A percentile compares a stretch with the other conserved stretches of the same genome.
These are phyloP conservation scores for Aspergillus unguis DNA, from an alignment of 2,329 filamentous ascomycete genomes.

Conservation along the genomic window DNA sequence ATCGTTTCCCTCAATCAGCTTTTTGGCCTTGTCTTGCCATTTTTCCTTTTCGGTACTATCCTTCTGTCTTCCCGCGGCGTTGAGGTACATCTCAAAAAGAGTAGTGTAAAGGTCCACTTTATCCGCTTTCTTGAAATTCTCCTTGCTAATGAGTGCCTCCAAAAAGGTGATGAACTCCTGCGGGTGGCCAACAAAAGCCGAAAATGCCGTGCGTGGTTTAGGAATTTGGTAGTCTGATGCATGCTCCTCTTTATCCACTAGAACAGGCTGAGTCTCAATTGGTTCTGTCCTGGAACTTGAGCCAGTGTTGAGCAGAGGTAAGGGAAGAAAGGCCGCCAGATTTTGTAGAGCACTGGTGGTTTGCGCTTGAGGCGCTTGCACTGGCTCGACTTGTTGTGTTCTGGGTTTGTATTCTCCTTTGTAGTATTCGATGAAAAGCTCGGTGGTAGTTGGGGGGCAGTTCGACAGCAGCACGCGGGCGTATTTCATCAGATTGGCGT, in stretches of 20 bases:
- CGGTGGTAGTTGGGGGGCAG: slow-evolving; percentile 75
- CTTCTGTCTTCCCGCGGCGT: slow-evolving; percentile 75
- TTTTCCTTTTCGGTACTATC: slow-evolving; percentile 63
- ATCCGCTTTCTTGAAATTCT: slow-evolving; percentile 68
- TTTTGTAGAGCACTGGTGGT: slow-evolving; percentile 78
- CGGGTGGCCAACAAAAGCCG: slow-evolving; percentile 91
- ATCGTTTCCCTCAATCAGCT: slow-evolving; percentile 75
- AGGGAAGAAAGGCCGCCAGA: slow-evolving; percentile 73
- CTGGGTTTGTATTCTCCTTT: slow-evolving; percentile 73
- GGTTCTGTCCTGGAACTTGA: slow-evolving; percentile 40
- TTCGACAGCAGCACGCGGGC: slow-evolving; percentile 86
- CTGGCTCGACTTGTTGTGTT: slow-evolving; percentile 58
- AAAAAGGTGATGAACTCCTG: slow-evolving; percentile 90
- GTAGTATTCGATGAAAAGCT: slow-evolving; percentile 92
- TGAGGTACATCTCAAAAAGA: slow-evolving; percentile 95
- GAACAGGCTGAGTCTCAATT: slow-evolving; percentile 26
- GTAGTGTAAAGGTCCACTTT: slow-evolving; percentile 88
- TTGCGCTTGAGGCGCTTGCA: slow-evolving; percentile 44
- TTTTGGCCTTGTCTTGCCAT: slow-evolving; percentile 90
- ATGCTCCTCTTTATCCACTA: slow-evolving; percentile 35
- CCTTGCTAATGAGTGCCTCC: slow-evolving; percentile 76
- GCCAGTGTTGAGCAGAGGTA: slow-evolving; percentile 76
- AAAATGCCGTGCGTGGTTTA: slow-evolving; percentile 84
- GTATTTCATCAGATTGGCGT: slow-evolving; percentile 90
- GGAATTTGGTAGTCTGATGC: slow-evolving; percentile 69